phyloP scores from a whole-genome alignment of 805 yeast species.

The Metschnikowia arizonensis region DNA sequence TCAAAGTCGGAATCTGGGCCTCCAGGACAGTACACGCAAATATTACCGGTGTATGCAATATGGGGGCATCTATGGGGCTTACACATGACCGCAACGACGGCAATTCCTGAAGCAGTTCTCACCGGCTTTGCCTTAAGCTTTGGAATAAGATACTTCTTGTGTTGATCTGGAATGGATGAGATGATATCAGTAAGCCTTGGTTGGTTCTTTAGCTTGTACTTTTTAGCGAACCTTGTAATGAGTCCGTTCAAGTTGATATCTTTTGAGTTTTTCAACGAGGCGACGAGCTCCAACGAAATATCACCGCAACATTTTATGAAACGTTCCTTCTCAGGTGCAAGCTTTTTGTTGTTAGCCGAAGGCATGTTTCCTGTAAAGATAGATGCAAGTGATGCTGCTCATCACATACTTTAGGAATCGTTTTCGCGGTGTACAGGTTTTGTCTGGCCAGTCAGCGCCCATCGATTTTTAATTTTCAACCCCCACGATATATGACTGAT shows the following conservation, averaged over 20 bases:
- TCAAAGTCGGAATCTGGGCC: constrained; percentile 99
- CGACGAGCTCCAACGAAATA: constrained; percentile 78
- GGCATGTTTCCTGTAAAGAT: constrained; percentile 25
- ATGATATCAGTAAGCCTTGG: constrained; percentile 95
- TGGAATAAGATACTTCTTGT: constrained; percentile 85
- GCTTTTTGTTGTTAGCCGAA: constrained; percentile 40
- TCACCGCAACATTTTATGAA: constrained; percentile 91
- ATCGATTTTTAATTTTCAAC: neutral
- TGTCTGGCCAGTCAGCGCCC: neutral
- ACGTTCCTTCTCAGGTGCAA: constrained; percentile 89
- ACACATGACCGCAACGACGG: constrained; percentile 99
- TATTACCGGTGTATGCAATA: constrained; percentile 97
- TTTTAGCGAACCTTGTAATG: constrained; percentile 79
- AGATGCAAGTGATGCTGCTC: neutral
- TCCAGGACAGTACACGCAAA: constrained; percentile 98
- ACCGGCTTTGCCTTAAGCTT: constrained; percentile 98
- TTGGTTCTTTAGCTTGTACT: constrained; percentile 85
- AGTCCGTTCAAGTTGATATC: constrained; percentile 89
- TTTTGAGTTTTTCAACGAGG: constrained; percentile 65
- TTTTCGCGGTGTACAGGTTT: constrained; percentile 7
- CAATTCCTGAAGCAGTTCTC: constrained; percentile 96
- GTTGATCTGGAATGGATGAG: constrained; percentile 92
- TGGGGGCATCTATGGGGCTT: constrained; percentile 99
- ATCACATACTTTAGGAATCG: constrained; percentile 2
- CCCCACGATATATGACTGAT: neutral